Evolutionary conservation across 345 rosid species (phyloP).

Genomic region (Corchorus capsularis): DNA sequence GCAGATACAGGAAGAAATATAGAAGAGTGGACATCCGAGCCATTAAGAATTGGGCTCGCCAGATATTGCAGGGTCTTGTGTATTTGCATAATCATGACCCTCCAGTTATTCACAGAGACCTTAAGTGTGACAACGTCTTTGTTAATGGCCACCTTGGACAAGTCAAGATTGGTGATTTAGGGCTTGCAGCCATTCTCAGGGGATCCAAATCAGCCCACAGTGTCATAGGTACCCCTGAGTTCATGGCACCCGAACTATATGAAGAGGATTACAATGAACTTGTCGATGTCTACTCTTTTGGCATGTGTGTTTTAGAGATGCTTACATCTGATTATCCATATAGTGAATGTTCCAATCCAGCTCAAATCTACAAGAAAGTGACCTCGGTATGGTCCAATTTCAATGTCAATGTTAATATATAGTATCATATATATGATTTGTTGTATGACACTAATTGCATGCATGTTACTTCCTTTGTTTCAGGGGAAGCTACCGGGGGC

Average conservation of each 20-base stretch:
- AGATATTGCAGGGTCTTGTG: constrained; percentile 58
- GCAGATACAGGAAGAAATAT: constrained; percentile 62
- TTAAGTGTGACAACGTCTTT: constrained; percentile 68
- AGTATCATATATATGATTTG: background rate
- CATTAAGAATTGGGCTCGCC: constrained; percentile 64
- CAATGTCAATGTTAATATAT: background rate
- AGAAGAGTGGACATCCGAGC: constrained; percentile 57
- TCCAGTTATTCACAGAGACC: constrained; percentile 66
- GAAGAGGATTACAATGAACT: constrained; percentile 84
- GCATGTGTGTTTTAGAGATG: constrained; percentile 85
- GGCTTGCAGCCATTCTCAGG: constrained; percentile 63
- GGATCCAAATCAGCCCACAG: constrained; percentile 57
- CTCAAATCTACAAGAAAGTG: constrained; percentile 83
- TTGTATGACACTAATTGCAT: background rate
- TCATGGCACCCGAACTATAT: constrained; percentile 88
- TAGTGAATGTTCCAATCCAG: constrained; percentile 69
- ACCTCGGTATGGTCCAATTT: constrained; percentile 42
- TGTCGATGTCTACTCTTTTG: constrained; percentile 83
- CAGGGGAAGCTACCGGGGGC: constrained; percentile 80
- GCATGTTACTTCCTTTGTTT: constrained; percentile 17
- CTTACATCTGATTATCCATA: constrained; percentile 81
- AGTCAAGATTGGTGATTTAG: constrained; percentile 72
- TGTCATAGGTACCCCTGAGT: constrained; percentile 79
- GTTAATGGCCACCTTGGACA: constrained; percentile 71
- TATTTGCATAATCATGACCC: constrained; percentile 63